These are phyloP conservation scores for Coemansia sp. DNA, from an alignment of 192 early-diverging fungal genomes.

Conservation along the genomic window DNA sequence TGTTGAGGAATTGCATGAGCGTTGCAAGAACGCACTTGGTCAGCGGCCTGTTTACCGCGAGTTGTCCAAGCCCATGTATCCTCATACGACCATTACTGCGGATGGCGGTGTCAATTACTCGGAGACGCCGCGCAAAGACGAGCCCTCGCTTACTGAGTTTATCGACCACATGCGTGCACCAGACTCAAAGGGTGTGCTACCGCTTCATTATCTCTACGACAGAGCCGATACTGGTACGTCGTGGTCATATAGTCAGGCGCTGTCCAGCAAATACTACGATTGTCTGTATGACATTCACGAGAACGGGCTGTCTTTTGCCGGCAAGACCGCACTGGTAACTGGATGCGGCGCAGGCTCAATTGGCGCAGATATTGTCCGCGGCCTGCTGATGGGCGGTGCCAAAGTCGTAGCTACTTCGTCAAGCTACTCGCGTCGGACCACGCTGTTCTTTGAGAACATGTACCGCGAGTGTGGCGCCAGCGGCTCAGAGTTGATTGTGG, in stretches of 20 bases:
- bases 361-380: too few species aligned
- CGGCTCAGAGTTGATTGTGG: conserved; percentile 80
- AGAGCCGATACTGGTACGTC: neutral
- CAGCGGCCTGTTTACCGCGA: too few species aligned
- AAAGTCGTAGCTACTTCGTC: conserved; percentile 85
- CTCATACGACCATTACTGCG: too few species aligned
- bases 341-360: conserved; percentile 90
- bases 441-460: conserved; percentile 85
- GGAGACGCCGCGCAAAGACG: too few species aligned
- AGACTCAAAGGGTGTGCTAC: conserved; percentile 31
- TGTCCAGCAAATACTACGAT: conserved; percentile 76
- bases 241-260: conserved; percentile 67
- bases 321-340: conserved; percentile 80
- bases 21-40: too few species aligned
- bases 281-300: conserved; percentile 67
- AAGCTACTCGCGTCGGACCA: conserved; percentile 72
- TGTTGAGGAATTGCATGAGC: too few species aligned
- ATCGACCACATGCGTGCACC: too few species aligned
- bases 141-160: too few species aligned
- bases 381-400: conserved; percentile 85
- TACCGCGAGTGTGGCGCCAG: conserved; percentile 86
- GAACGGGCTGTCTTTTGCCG: conserved; percentile 79
- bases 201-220: conserved; percentile 27
- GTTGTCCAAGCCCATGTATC: too few species aligned
- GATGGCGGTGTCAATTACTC: too few species aligned